Percentiles rank a stretch among this genome's conserved stretches.
These are phyloP conservation scores for Vitellaria paradoxa DNA, from an alignment of 179 eudicot species.

Conservation along the genomic window DNA sequence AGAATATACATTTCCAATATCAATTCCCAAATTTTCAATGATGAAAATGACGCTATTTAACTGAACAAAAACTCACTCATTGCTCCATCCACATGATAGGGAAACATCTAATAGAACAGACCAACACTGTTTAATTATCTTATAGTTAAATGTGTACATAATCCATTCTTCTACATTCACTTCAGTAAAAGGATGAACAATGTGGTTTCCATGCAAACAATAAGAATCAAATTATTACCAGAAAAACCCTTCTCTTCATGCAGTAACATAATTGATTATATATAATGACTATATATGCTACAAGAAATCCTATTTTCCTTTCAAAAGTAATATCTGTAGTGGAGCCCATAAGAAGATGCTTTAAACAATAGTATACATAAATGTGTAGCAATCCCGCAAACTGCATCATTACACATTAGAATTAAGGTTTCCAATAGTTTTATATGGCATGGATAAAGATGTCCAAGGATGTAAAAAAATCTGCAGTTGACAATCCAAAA, in stretches of 20 bases:
- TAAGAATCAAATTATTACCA: too few species aligned
- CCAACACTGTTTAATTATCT: not conserved
- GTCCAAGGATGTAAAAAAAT: not conserved
- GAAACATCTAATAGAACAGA: not conserved
- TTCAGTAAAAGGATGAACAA: not conserved
- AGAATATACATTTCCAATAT: not conserved
- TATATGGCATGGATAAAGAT: conserved; percentile 1
- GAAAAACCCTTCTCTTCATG: not conserved
- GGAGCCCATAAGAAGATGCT: not conserved
- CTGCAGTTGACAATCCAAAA: not conserved
- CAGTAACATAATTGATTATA: not conserved
- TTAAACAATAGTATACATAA: not conserved
- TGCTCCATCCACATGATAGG: not conserved
- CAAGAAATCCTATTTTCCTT: not conserved
- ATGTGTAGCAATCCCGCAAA: not conserved
- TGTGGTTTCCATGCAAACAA: not conserved
- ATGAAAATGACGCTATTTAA: not conserved
- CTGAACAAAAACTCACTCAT: not conserved
- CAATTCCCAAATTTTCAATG: not conserved
- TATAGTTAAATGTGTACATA: not conserved
- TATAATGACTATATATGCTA: not conserved
- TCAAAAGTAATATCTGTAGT: not conserved
- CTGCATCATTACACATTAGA: not conserved
- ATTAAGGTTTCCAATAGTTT: not conserved
- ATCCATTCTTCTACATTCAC: not conserved